Evolutionary conservation across 83 land plant genomes (phyloP), one percentile per base, ranked within the genome.

Genomic region (Picea engelmannii): DNA sequence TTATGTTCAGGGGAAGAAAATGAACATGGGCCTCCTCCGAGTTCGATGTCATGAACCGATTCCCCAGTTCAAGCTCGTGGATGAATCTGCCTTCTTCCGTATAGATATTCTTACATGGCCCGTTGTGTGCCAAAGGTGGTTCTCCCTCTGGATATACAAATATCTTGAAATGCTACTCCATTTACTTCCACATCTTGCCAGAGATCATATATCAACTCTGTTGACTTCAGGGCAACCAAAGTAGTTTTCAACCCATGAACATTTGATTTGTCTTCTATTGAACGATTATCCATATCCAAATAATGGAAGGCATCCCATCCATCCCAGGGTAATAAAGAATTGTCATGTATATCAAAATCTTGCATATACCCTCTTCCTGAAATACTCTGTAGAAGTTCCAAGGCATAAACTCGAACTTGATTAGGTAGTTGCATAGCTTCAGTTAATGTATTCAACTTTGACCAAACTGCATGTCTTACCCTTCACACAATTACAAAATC

Each of bases 151-250:
- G 31, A 27, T 27, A 27, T 27, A 27, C 31, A 1, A 27, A 27
- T 0, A 27, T 27, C 31, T 27, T 27, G 31, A 27, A 27, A 27
- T 1, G 31, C 31, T 27, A 0, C 31, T 27, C 31, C 31, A 27
- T 27, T 27, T 27, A n/a, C n/a, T n/a, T n/a, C n/a, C n/a, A n/a
- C n/a, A n/a, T n/a, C n/a, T n/a, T n/a, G n/a, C n/a, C n/a, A n/a
- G n/a, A n/a, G n/a, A n/a, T n/a, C n/a, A n/a, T n/a, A 82, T 40
- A 81, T 85, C 74, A 95, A 63, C 78, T 93, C 90, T 76, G 93
- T 83, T 49, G 96, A 93, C 81, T 85, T 93, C 9, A 92, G 86
- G 80, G 98, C 96, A 69, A 88, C 86, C 65, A 95, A 83, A 74
- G 91, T 84, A 84, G 75, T 89, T 64, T 84, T 82, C 47, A 93